Evolutionary conservation across 371 early-diverging fungal genomes (phyloP), one percentile per base, ranked within the genome.

Genomic region (Actinomortierella ambigua): DNA sequence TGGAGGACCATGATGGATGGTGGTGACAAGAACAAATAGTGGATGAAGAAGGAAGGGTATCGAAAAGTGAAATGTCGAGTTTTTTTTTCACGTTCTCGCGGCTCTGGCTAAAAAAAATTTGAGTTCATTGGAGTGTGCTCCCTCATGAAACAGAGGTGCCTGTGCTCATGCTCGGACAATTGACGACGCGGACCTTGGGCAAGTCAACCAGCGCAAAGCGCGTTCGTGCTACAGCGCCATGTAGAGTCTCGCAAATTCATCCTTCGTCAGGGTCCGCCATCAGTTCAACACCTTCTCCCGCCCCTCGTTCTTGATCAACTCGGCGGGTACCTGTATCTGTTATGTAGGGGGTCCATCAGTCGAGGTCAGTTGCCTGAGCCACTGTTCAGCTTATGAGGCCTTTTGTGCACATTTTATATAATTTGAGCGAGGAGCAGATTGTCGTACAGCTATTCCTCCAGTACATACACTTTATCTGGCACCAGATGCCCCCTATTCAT

Each of bases 1-100:
- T 73, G 67, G 54, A 73, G 41, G 39, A 22, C 28, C 67, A 73
- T 66, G 57, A 22, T 47, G 55, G 23, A n/a, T 27, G 23, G 52
- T 34, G 63, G 50, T 44, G 27, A 48, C 41, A 46, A 56, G 43
- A 43, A 29, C 22, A 43, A 53, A 28, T 26, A 39, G 50, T 26
- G 22, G 29, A 55, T 24, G 39, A 52, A 44, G 55, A 62, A 39
- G 55, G 40, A 34, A 58, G 23, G 46, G 29, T 29, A 24, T 0
- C 18, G 42, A 48, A 51, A 24, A 18, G 49, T 20, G 50, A 29
- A n/a, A 48, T n/a, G n/a, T 34, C 34, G 11, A 11, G 34, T 34
- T 34, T 59, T 43, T 23, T 41, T 20, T 51, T 41, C 34, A 11
- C 34, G 11, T 34, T 6, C 11, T 34, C 34, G 4, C 11, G 34